Conservation (phyloP, 192 early-diverging fungal species). For the Backusella psychrophila region DNA sequence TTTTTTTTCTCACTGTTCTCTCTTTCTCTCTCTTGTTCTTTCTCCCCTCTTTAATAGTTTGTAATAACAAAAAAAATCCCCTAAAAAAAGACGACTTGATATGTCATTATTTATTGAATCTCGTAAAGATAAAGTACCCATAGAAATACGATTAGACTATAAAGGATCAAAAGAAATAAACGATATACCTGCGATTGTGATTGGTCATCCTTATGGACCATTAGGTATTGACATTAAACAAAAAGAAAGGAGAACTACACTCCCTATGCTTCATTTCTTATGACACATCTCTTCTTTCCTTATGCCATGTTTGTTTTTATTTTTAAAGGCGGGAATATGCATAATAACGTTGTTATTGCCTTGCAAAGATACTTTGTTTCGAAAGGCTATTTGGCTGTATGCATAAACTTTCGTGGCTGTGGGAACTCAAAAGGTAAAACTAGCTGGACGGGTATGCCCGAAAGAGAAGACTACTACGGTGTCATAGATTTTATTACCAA, state of each 20-base stretch:
- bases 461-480: constrained; percentile 19
- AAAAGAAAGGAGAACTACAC: not conserved
- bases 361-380: constrained; percentile 17
- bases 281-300: not conserved
- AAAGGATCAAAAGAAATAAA: not conserved
- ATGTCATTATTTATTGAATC: constrained; percentile 13
- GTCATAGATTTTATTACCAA: constrained; percentile 12
- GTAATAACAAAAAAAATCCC: not conserved
- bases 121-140: not conserved
- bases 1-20: not conserved
- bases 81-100: not conserved
- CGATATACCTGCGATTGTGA: constrained; percentile 11
- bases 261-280: not conserved
- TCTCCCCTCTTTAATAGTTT: not conserved
- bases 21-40: not conserved
- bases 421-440: constrained; percentile 24
- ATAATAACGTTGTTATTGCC: constrained; percentile 23
- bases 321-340: constrained; percentile 20
- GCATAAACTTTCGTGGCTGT: constrained; percentile 22
- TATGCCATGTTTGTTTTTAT: not conserved
- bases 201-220: constrained; percentile 29
- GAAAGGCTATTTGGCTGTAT: constrained; percentile 7
- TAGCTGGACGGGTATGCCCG: constrained; percentile 29
- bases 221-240: constrained; percentile 8
- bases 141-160: constrained; percentile 3